Percentiles rank a stretch among this genome's conserved stretches.
Conservation (phyloP, 106 monocot genomes). For the Amphibolis antarctica region DNA sequence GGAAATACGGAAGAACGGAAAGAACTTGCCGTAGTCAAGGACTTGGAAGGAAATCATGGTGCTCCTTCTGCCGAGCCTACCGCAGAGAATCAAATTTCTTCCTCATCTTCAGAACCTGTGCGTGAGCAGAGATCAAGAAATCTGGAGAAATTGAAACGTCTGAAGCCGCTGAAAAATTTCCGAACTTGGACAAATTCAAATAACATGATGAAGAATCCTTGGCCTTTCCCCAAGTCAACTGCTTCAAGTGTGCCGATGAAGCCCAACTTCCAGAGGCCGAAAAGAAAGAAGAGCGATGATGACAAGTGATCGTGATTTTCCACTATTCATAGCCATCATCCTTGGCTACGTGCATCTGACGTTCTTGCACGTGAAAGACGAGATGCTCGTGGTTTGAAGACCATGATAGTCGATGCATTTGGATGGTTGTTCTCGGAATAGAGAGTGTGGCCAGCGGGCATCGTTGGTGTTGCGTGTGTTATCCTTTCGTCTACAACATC, state of each 20-base stretch:
- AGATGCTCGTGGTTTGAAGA: too few relatives aligned
- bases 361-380: too few relatives aligned
- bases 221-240: conserved; percentile 29
- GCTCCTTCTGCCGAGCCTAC: conserved; percentile 13
- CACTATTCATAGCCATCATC: neutral
- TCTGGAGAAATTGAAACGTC: conserved; percentile 70
- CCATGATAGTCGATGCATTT: too few relatives aligned
- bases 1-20: conserved; percentile 55
- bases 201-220: conserved; percentile 34
- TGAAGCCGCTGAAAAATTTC: conserved; percentile 34
- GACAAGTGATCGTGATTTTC: neutral
- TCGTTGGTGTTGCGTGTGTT: too few relatives aligned
- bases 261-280: conserved; percentile 48
- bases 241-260: conserved; percentile 38
- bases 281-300: conserved; percentile 35
- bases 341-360: too few relatives aligned
- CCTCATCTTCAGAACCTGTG: conserved; percentile 21
- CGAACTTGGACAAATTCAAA: conserved; percentile 14
- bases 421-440: too few relatives aligned
- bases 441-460: too few relatives aligned
- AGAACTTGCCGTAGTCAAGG: conserved; percentile 42
- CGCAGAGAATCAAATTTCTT: neutral
- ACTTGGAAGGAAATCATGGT: conserved; percentile 20
- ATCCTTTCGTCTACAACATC: too few relatives aligned
- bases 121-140: conserved; percentile 69